Evolutionary conservation across 495 filamentous ascomycete genomes (phyloP).

Genomic region (Neurospora intermedia): DNA sequence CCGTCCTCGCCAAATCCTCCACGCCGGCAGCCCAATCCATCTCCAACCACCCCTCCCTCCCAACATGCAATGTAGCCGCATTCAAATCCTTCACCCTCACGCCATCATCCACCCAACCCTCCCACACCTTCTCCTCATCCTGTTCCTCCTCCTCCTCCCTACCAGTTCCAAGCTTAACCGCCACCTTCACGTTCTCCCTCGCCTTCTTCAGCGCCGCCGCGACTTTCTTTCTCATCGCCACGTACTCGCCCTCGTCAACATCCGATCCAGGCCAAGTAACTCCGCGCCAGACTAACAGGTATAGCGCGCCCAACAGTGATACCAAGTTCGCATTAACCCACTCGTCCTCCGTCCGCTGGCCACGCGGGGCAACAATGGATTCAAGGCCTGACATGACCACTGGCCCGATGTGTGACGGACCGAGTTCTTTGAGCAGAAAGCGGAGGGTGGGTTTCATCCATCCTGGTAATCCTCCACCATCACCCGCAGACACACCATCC

Average conservation of each 20-base stretch:
- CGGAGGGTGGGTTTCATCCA: conserved; percentile 61
- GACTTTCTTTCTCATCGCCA: conserved; percentile 30
- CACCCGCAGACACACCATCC: too few relatives aligned
- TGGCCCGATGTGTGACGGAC: conserved; percentile 26
- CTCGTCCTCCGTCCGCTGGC: conserved; percentile 30
- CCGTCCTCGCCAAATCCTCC: conserved; percentile 25
- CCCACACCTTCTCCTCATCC: conserved; percentile 34
- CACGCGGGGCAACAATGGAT: conserved; percentile 27
- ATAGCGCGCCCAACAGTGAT: conserved; percentile 54
- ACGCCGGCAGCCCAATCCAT: conserved; percentile 56
- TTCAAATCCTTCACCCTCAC: conserved; percentile 44
- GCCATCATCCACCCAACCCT: conserved; percentile 27
- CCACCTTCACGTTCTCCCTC: conserved; percentile 18
- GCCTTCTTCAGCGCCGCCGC: conserved; percentile 26
- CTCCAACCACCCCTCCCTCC: conserved; percentile 49
- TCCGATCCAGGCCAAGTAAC: conserved; percentile 25
- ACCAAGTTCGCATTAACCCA: conserved; percentile 44
- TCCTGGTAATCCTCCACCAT: conserved; percentile 47
- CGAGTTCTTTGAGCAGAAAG: conserved; percentile 42
- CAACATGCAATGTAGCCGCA: conserved; percentile 45
- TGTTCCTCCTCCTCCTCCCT: conserved; percentile 22
- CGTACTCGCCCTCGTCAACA: conserved; percentile 25
- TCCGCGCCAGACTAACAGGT: conserved; percentile 47
- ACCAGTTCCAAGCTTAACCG: conserved; percentile 17
- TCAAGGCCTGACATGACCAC: conserved; percentile 35